Base-by-base conservation (phyloP, 257 asterid genomes). In the Perilla frutescens region DNA sequence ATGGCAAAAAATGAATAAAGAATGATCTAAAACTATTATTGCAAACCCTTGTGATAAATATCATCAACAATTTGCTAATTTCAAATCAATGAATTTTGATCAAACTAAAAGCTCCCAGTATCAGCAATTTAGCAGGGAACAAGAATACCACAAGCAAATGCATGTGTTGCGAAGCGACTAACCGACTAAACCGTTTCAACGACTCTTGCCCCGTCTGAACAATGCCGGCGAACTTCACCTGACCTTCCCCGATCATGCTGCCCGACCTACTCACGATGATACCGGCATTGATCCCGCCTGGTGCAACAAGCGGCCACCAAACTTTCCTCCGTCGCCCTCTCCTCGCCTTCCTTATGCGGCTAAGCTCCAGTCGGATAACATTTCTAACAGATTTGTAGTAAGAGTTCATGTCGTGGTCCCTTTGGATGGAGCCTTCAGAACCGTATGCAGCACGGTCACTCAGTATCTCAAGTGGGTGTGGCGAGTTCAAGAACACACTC, bases 391-490 rank as follows among this genome's bases (percentile, higher is more conserved):
- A 87, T 75, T 83, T 90, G 69, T 83, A 51, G 75, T 95, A 95
- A 0, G 98, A 87, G 63, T 68, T 60, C 98, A 90, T 90, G 73
- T 95, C 99, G 36, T 95, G 98, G 80, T 95, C 99, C 66, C 97
- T 79, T 49, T 85, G 94, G 59, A 95, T 91, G 43, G 85, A 79
- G n/a, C 99, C 99, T 34, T 84, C 90, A 0, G 91, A 84, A 8
- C 99, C 97, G 68, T 95, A 95, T 14, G 98, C 99, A 1, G 88
- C 77, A 2, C 96, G 94, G 65, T 92, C 96, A 5, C 97, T 90
- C 65, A 95, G 70, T 48, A 92, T 90, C 84, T 95, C 99, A 1
- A 95, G 98, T 3, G 99, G 99, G 76, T 94, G 99, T 0, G 99
- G 99, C 0, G 96, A 79, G 85, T 87, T 91, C 39, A 94, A 26